These are phyloP conservation scores for Hirsutella minnesotensis DNA, from an alignment of 2,329 filamentous ascomycete species.

Conservation along the genomic window DNA sequence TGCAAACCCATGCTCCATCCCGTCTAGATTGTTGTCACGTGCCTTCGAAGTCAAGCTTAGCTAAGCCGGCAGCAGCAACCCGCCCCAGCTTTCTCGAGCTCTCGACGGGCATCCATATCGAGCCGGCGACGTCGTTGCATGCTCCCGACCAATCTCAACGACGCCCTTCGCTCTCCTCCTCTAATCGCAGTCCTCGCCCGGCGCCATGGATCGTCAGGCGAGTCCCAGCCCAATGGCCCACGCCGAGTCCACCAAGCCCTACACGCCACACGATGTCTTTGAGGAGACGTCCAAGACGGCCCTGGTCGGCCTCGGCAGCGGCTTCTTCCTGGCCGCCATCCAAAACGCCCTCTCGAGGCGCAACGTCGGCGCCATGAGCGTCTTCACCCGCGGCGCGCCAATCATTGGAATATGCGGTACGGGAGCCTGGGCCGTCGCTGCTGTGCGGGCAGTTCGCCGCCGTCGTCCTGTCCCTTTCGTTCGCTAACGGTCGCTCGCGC, in stretches of 20 bases:
- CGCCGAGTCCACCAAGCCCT: constrained; percentile 24
- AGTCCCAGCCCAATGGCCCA: constrained; percentile 14
- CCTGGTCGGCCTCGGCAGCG: constrained; percentile 52
- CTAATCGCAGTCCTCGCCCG: constrained; percentile 1
- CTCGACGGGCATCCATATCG: background rate
- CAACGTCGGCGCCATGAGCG: constrained; percentile 69
- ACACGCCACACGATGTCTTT: constrained; percentile 66
- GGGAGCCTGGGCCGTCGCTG: too few relatives aligned
- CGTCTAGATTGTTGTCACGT: background rate
- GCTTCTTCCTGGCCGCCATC: constrained; percentile 62
- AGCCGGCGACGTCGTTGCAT: background rate
- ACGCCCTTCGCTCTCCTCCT: background rate
- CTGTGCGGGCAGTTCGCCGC: background rate
- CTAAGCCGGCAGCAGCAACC: background rate
- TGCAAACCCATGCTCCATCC: background rate
- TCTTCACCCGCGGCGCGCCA: constrained; percentile 69
- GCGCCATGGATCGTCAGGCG: constrained; percentile 21
- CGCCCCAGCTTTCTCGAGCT: background rate
- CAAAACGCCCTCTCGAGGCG: constrained; percentile 77
- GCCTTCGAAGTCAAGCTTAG: background rate
- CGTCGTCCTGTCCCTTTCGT: background rate
- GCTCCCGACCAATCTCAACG: background rate
- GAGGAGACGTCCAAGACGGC: constrained; percentile 52
- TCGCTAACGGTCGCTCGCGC: background rate
- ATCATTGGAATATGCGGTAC: constrained; percentile 45